phyloP scores from a whole-genome alignment of 2,329 filamentous ascomycete genomes.

The Colletotrichum kahawae region DNA sequence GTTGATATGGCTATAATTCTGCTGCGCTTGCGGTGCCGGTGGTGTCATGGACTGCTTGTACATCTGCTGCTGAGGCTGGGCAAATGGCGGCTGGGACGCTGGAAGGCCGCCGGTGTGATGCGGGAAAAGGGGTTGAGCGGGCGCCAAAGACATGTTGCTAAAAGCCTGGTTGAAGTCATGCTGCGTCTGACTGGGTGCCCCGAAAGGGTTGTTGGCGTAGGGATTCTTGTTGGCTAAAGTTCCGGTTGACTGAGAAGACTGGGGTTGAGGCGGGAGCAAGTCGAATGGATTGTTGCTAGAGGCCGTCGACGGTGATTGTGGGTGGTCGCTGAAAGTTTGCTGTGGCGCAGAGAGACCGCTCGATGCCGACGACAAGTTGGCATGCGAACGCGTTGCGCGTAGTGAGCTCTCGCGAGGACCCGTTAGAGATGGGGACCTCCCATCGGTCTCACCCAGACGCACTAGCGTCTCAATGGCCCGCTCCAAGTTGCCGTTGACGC shows the following conservation, averaged over 20 bases:
- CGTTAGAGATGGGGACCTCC: conserved; percentile 43
- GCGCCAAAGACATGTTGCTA: conserved; percentile 73
- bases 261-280: conserved; percentile 56
- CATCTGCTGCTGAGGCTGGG: conserved; percentile 36
- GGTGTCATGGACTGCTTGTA: conserved; percentile 51
- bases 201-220: conserved; percentile 75
- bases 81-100: conserved; percentile 39
- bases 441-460: conserved; percentile 75
- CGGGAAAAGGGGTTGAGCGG: conserved; percentile 69
- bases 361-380: conserved; percentile 50
- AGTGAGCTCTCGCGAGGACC: conserved; percentile 53
- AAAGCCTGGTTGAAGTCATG: conserved; percentile 70
- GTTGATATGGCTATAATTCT: conserved; percentile 41
- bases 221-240: conserved; percentile 63
- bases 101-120: conserved; percentile 73
- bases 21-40: conserved; percentile 44
- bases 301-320: conserved; percentile 42
- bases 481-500: conserved; percentile 84
- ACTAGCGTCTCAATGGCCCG: conserved; percentile 85
- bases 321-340: conserved; percentile 25
- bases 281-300: conserved; percentile 78
- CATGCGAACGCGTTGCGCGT: conserved; percentile 57
- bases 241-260: conserved; percentile 70
- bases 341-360: conserved; percentile 38
- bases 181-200: conserved; percentile 50